Conservation (phyloP, 805 yeast genomes). For the Candida yuanshanica region DNA sequence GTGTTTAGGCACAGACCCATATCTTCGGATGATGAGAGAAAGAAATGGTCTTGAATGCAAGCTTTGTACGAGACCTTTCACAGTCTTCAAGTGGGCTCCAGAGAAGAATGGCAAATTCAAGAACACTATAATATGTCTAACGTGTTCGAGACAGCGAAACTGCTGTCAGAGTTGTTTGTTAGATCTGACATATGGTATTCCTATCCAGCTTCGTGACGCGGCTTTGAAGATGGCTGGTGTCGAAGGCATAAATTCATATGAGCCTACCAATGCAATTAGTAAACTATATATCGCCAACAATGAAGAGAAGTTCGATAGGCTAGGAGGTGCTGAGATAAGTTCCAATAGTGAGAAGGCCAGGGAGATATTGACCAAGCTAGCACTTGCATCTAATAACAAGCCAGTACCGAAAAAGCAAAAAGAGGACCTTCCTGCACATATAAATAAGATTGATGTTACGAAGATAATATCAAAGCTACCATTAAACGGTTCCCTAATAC, state of each 20-base stretch:
- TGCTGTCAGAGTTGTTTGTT: constrained; percentile 87
- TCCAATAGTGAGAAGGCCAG: constrained; percentile 37
- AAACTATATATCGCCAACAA: constrained; percentile 52
- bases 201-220: constrained; percentile 71
- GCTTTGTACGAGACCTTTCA: constrained; percentile 79
- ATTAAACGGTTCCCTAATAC: constrained; percentile 49
- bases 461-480: constrained; percentile 60
- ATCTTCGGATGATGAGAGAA: constrained; percentile 68
- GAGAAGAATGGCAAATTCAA: constrained; percentile 38
- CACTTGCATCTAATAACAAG: constrained; percentile 15
- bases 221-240: constrained; percentile 68
- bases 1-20: constrained; percentile 66
- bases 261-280: constrained; percentile 47
- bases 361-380: constrained; percentile 44
- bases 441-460: constrained; percentile 38
- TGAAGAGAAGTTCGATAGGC: constrained; percentile 27
- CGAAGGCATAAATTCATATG: constrained; percentile 27
- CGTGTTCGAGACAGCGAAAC: constrained; percentile 74
- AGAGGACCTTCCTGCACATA: constrained; percentile 12
- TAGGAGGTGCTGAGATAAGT: constrained; percentile 33
- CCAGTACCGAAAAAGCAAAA: constrained; percentile 5
- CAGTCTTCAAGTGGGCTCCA: constrained; percentile 71
- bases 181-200: constrained; percentile 78
- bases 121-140: constrained; percentile 66
- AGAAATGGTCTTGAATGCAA: constrained; percentile 75